Evolutionary conservation across 257 asterid species (phyloP).

Genomic region (Solanum appendiculatum): DNA sequence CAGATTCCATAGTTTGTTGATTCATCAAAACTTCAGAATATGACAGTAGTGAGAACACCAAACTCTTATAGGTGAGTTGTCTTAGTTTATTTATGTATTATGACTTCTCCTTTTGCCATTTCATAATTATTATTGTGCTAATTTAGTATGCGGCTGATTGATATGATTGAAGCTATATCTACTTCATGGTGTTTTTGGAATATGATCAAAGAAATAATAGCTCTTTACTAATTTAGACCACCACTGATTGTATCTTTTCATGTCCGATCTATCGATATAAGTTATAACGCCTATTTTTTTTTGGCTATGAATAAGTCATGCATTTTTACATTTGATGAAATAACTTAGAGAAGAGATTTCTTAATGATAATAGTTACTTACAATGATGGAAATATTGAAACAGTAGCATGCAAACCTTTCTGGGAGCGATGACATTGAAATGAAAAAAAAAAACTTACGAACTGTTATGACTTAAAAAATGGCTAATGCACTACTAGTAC

Average conservation of each 20-base stretch:
- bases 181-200: not conserved
- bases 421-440: not conserved
- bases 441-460: not conserved
- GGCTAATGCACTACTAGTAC: not conserved
- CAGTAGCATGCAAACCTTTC: not conserved
- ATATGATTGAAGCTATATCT: slow-evolving; percentile 15
- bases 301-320: not conserved
- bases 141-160: slow-evolving; percentile 2
- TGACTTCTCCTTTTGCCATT: not conserved
- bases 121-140: not conserved
- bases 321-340: not conserved
- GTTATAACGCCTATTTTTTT: not conserved
- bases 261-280: not conserved
- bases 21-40: no score
- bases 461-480: not conserved
- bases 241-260: not conserved
- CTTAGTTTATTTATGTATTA: not conserved
- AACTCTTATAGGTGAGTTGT: not conserved
- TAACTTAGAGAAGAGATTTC: not conserved
- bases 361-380: not conserved
- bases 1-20: no score
- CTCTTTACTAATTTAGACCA: not conserved
- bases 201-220: not conserved
- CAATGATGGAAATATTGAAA: no score
- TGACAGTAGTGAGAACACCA: not conserved